Evolutionary conservation across 73 alveolate genomes (phyloP).

Genomic region (Paraurostyla sp.): DNA sequence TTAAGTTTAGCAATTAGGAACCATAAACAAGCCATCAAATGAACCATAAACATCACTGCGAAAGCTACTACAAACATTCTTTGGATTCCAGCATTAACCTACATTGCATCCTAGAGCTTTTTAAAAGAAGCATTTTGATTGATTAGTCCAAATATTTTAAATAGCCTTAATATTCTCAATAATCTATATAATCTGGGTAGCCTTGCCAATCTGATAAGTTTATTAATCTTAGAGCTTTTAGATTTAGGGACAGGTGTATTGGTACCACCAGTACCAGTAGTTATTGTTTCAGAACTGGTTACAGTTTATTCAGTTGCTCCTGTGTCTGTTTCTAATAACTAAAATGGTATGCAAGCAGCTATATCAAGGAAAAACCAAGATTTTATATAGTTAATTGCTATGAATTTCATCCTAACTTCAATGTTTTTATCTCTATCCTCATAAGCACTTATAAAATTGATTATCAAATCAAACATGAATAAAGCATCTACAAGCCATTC

Average conservation of each 20-base stretch:
- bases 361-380: constrained; percentile 76
- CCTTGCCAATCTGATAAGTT: constrained; percentile 68
- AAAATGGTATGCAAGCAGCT: constrained; percentile 72
- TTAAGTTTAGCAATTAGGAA: constrained; percentile 82
- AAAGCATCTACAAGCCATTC: constrained; percentile 72
- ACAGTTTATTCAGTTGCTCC: constrained; percentile 17
- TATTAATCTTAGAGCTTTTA: constrained; percentile 19
- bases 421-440: constrained; percentile 61
- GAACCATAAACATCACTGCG: constrained; percentile 84
- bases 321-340: constrained; percentile 50
- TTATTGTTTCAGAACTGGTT: not conserved
- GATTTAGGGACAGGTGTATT: not conserved
- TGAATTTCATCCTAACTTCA: constrained; percentile 34
- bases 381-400: constrained; percentile 48
- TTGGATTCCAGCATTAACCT: constrained; percentile 82
- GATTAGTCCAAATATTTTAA: constrained; percentile 55
- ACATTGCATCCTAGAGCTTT: constrained; percentile 19
- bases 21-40: constrained; percentile 90
- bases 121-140: constrained; percentile 60
- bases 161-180: constrained; percentile 65
- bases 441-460: constrained; percentile 68
- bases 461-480: constrained; percentile 63
- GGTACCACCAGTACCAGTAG: not conserved
- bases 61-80: constrained; percentile 78
- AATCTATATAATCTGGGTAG: constrained; percentile 78